These are phyloP conservation scores for Gnomoniopsis smithogilvyi DNA, from an alignment of 2,329 filamentous ascomycete genomes.

Conservation along the genomic window DNA sequence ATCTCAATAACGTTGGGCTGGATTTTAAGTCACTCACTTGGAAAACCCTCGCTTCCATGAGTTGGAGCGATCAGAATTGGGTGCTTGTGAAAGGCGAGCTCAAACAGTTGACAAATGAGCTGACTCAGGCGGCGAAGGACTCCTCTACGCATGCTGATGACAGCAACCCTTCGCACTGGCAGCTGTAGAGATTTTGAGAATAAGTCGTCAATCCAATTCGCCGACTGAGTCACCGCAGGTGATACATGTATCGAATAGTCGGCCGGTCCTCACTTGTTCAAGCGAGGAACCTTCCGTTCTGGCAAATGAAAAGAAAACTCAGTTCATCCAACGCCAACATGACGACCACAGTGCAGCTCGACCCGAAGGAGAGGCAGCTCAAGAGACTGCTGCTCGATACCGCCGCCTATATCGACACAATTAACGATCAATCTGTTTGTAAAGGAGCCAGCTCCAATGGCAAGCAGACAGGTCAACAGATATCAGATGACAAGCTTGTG, in stretches of 20 bases:
- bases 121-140: no score
- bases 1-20: no score
- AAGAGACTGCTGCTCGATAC: conserved; percentile 78
- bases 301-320: conserved; percentile 19
- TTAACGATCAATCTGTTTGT: not conserved
- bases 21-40: no score
- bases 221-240: conserved; percentile 6
- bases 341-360: conserved; percentile 50
- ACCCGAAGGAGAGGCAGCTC: conserved; percentile 67
- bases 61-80: no score
- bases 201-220: no score
- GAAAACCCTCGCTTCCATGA: no score
- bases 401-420: conserved; percentile 62
- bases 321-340: conserved; percentile 8
- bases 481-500: conserved; percentile 47
- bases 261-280: not conserved
- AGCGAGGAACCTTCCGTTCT: not conserved
- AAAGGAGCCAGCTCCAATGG: conserved; percentile 27
- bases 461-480: conserved; percentile 33
- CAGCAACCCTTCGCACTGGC: not conserved
- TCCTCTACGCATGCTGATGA: not conserved
- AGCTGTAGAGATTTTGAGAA: no score
- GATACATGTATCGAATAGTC: conserved; percentile 6
- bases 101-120: no score
- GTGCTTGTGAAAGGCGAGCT: no score